Evolutionary conservation across 148 eudicot genomes (phyloP).

Genomic region (Fagopyrum esculentum): DNA sequence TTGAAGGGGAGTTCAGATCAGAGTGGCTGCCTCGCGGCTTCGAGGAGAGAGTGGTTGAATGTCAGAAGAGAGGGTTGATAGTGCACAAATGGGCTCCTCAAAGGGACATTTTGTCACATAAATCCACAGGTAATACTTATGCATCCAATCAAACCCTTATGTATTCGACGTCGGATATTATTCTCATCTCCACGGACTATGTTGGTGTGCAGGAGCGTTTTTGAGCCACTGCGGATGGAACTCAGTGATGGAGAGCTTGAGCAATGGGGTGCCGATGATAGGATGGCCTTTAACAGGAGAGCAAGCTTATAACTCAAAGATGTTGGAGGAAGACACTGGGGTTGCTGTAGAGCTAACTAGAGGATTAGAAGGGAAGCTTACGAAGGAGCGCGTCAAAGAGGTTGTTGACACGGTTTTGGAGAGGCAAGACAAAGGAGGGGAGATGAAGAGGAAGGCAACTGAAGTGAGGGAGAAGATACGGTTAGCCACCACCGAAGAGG

Average conservation of each 20-base stretch:
- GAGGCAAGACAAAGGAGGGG: slow-evolving; percentile 31
- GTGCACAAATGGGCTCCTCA: slow-evolving; percentile 67
- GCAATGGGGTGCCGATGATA: slow-evolving; percentile 8
- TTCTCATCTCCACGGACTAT: too few species aligned
- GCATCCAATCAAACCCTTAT: too few species aligned
- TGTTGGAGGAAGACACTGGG: slow-evolving; percentile 60
- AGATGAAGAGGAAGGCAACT: slow-evolving; percentile 51
- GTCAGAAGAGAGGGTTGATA: slow-evolving; percentile 29
- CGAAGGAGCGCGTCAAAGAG: slow-evolving; percentile 35
- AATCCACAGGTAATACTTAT: slow-evolving; percentile 22
- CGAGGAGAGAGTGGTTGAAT: slow-evolving; percentile 27
- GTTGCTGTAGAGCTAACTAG: slow-evolving; percentile 59
- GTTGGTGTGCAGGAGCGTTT: slow-evolving; percentile 19
- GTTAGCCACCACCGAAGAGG: slow-evolving; percentile 27
- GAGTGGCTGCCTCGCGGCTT: slow-evolving; percentile 59
- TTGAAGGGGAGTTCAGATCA: slow-evolving; percentile 32
- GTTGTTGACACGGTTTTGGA: slow-evolving; percentile 45
- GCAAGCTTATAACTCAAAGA: slow-evolving; percentile 43
- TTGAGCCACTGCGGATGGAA: slow-evolving; percentile 14
- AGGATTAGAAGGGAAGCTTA: slow-evolving; percentile 41
- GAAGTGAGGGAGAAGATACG: slow-evolving; percentile 35
- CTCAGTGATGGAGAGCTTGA: slow-evolving; percentile 15
- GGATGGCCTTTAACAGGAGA: slow-evolving; percentile 12
- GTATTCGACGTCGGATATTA: too few species aligned
- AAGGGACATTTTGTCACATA: slow-evolving; percentile 50